Base-by-base conservation (phyloP, 768 basidiomycete genomes). In the Amanita pallidorosea region DNA sequence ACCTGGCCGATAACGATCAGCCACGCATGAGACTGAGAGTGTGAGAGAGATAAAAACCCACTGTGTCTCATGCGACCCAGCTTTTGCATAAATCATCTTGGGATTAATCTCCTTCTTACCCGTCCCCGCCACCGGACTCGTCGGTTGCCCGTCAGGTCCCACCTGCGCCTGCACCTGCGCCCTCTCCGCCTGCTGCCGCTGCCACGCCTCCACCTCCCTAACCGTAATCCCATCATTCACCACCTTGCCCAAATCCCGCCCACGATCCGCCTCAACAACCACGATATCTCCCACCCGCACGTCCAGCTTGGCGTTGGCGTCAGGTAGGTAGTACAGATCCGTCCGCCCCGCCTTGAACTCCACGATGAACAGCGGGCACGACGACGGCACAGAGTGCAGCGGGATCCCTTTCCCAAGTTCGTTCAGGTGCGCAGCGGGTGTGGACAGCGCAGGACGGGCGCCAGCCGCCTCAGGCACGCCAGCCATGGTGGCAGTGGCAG, bases 321-420 rank as follows among this genome's bases (percentile, higher is more conserved):
- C 29, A 29, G 29, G 29, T 54, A 84, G 75, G 65, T 96, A 98
- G 68, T 93, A 98, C 23, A 99, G 69, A 65, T 98, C 95, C 55
- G 92, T 92, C 36, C 95, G 81, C 0, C 92, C 91, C 0, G 94
- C 94, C 68, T 97, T 99, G 76, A 99, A 99, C 65, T 96, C 88
- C 58, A 97, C 87, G 58, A 97, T 94, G 74, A 80, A 97, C 7
- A 99, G 76, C n/a, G 88, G 91, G 72, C 86, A 89, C 33, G 82
- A 80, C 11, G 85, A 64, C 1, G 93, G 85, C 37, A 99, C 83
- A 44, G 85, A 66, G 61, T 85, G 81, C 15, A 97, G 75, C 0
- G 93, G 91, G 0, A 97, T 79, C 33, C 95, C 95, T 60, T 85
- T 85, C 45, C 95, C 94, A 20, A 95, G 81, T 9, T 92, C 74